Evolutionary conservation across 2,329 filamentous ascomycete genomes (phyloP).

Genomic region (Leptographium lundbergii): DNA sequence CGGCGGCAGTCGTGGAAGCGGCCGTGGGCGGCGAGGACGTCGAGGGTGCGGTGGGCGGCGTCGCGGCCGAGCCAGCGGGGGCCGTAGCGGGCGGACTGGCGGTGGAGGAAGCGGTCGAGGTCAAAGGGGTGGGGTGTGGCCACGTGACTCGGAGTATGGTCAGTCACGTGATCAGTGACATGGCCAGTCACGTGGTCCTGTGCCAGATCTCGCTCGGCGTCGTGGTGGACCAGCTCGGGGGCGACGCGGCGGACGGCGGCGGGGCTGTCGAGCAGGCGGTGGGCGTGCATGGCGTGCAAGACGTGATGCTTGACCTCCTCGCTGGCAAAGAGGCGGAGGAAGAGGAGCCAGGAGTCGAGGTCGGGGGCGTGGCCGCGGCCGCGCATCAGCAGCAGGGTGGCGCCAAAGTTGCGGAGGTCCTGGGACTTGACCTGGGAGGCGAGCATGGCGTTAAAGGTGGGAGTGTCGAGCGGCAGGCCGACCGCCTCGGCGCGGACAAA

Average conservation of each 20-base stretch:
- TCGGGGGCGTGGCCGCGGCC: conserved; percentile 26
- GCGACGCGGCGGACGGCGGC: conserved; percentile 26
- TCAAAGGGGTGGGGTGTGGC: neutral
- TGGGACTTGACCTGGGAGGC: conserved; percentile 25
- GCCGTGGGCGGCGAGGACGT: conserved; percentile 28
- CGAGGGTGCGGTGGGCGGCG: conserved; percentile 26
- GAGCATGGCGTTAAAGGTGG: conserved; percentile 35
- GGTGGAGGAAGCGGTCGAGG: conserved; percentile 24
- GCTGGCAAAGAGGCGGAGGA: conserved; percentile 41
- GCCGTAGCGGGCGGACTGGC: conserved; percentile 31
- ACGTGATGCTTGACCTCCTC: conserved; percentile 39
- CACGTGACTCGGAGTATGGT: too few species aligned
- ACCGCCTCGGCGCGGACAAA: conserved; percentile 23
- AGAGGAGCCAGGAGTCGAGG: conserved; percentile 33
- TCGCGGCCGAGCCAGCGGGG: conserved; percentile 28
- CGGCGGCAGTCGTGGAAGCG: conserved; percentile 15
- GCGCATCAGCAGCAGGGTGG: conserved; percentile 28
- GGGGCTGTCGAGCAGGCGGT: conserved; percentile 27
- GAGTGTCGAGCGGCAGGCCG: conserved; percentile 29
- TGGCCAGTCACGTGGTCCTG: too few species aligned
- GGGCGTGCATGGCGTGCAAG: conserved; percentile 31
- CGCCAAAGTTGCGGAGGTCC: conserved; percentile 30
- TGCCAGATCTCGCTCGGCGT: conserved; percentile 22
- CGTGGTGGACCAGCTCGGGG: conserved; percentile 27
- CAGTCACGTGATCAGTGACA: too few species aligned